Percentiles rank a stretch among this genome's conserved stretches.
Evolutionary conservation across 768 basidiomycete species (phyloP).

Genomic region (Podaxis carcinomalis): DNA sequence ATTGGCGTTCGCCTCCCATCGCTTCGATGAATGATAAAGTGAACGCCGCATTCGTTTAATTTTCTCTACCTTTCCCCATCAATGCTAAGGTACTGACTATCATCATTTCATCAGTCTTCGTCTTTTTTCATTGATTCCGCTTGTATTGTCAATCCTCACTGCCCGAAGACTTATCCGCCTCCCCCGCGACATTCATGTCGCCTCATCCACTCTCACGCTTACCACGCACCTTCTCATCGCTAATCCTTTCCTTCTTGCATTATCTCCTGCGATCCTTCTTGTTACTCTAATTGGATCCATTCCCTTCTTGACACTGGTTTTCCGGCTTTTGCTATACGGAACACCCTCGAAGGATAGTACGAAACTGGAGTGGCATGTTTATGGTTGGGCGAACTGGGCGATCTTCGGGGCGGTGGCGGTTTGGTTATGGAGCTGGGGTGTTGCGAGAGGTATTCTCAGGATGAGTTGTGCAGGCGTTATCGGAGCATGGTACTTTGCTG

Average conservation of each 20-base stretch:
- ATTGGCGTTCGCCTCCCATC: background rate
- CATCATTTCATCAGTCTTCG: conserved; percentile 47
- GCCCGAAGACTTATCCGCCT: conserved; percentile 69
- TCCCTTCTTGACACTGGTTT: conserved; percentile 74
- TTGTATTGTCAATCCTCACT: conserved; percentile 64
- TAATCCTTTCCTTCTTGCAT: conserved; percentile 70
- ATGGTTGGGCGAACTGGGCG: conserved; percentile 37
- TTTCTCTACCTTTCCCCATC: background rate
- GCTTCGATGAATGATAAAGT: background rate
- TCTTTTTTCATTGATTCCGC: conserved; percentile 72
- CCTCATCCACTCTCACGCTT: conserved; percentile 54
- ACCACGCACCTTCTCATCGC: conserved; percentile 66
- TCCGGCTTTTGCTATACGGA: conserved; percentile 74
- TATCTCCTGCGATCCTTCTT: conserved; percentile 74
- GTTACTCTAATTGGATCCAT: conserved; percentile 63
- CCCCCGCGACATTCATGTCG: conserved; percentile 64
- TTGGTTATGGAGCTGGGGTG: conserved; percentile 77
- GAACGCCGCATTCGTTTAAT: background rate
- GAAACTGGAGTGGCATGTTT: conserved; percentile 35
- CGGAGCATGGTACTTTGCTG: conserved; percentile 86
- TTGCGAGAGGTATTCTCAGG: conserved; percentile 74
- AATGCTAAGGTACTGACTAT: conserved; percentile 4
- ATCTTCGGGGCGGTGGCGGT: conserved; percentile 49
- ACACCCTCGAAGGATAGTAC: conserved; percentile 19
- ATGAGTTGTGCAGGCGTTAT: conserved; percentile 79